phyloP scores from a whole-genome alignment of 1,139 yeast species.

The Blastobotrys proliferans region DNA sequence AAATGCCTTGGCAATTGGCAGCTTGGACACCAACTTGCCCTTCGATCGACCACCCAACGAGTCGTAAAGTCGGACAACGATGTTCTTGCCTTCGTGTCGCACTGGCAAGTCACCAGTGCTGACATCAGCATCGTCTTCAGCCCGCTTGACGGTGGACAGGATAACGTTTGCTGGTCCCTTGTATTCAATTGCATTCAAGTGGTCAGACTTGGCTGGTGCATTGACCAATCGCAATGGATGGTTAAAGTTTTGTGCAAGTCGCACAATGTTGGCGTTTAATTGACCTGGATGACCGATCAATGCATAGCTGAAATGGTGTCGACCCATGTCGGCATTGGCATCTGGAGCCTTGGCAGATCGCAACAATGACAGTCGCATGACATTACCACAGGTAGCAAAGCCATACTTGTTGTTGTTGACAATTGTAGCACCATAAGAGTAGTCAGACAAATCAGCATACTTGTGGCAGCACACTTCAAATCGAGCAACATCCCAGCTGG shows the following conservation, averaged over 20 bases:
- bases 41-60: conserved; percentile 70
- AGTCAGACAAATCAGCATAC: conserved; percentile 86
- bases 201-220: conserved; percentile 15
- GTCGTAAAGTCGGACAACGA: conserved; percentile 76
- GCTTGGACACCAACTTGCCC: conserved; percentile 44
- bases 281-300: conserved; percentile 74
- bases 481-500: conserved; percentile 94
- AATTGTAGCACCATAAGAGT: conserved; percentile 77
- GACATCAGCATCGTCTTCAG: conserved; percentile 69
- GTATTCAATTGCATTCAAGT: conserved; percentile 26
- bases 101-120: conserved; percentile 38
- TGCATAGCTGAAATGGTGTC: conserved; percentile 78
- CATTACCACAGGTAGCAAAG: conserved; percentile 85
- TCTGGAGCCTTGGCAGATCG: conserved; percentile 92
- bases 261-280: conserved; percentile 60
- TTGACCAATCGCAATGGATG: conserved; percentile 49
- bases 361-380: conserved; percentile 74
- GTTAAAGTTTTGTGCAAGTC: conserved; percentile 76
- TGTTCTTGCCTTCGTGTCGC: conserved; percentile 35
- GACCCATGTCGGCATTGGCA: conserved; percentile 89
- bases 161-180: conserved; percentile 57
- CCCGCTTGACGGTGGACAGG: conserved; percentile 76
- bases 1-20: conserved; percentile 43
- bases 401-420: conserved; percentile 87
- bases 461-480: conserved; percentile 95